Base-by-base conservation (phyloP, 352 stramenopile genomes). In the Thraustochytrium striatum region DNA sequence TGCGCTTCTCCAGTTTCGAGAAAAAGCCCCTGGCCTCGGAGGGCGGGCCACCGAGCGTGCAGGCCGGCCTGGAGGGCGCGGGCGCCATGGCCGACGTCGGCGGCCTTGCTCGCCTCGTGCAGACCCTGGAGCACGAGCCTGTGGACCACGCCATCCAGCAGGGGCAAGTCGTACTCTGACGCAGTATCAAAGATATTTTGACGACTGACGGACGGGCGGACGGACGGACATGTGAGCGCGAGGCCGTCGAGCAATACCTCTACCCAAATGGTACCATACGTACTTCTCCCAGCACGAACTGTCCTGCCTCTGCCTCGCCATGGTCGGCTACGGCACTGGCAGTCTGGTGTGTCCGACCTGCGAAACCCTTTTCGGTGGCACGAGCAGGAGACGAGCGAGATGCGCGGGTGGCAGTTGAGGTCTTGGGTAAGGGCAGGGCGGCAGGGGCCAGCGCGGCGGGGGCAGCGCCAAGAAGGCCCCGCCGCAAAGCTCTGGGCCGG, bases 381-480 rank as follows among this genome's bases (percentile, higher is more conserved):
- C 19, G 25, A 11, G 53, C 53, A 30, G 39, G 9, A n/a, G 36
- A 25, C 3, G 25, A 44, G 9, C 39, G 32, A n/a, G 9, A 30
- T 36, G 36, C 3, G 11, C 2, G 3, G 39, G n/a, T 41, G n/a
- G n/a, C n/a, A 35, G 2, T 65, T 21, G 25, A 8, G 13, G 19
- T 30, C 7, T 7, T 65, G 36, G 47, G 87, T 91, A 72, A 89
- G 89, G 78, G 81, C 87, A 43, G 88, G 88, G 3, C 82, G 91
- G 28, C 52, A 90, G 93, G 59, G 89, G 88, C 8, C 89, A 88
- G 39, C 86, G 85, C 65, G 87, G 87, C 13, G 89, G 93, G 50
- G 85, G 89, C 82, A 85, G 88, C 38, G 88, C 86, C 28, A 82
- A 87, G 11, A 85, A 91, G 80, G 57, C 84, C 3, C 83, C 68